These are phyloP conservation scores for Knufia petricola DNA, from an alignment of 2,329 filamentous ascomycete species.

Conservation along the genomic window DNA sequence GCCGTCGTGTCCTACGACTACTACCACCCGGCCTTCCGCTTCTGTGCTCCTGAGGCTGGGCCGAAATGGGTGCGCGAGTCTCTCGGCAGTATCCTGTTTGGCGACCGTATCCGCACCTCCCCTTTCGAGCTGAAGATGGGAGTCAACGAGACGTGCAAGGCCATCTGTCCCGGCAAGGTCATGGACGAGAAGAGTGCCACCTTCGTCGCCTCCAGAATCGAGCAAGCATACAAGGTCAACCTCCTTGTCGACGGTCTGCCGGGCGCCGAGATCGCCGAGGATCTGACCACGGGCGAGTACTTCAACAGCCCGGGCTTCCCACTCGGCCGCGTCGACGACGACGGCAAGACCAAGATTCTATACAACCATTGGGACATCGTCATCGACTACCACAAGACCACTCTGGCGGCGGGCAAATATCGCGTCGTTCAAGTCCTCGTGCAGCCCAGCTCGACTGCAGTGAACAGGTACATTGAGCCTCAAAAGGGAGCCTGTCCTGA, in stretches of 20 bases:
- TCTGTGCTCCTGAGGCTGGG: constrained; percentile 71
- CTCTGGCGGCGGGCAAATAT: constrained; percentile 54
- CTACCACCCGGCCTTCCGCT: constrained; percentile 78
- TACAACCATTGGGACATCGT: constrained; percentile 96
- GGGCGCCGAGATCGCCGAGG: constrained; percentile 71
- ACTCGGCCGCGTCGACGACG: constrained; percentile 51
- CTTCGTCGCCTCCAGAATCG: constrained; percentile 76
- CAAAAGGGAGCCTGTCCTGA: constrained; percentile 51
- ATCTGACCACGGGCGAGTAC: constrained; percentile 62
- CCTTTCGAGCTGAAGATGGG: constrained; percentile 83
- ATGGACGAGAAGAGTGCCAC: constrained; percentile 57
- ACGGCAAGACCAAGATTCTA: constrained; percentile 51
- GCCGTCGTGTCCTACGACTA: constrained; percentile 97
- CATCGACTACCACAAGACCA: constrained; percentile 77
- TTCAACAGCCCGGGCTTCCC: constrained; percentile 92
- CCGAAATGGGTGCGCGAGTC: constrained; percentile 76
- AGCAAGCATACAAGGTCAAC: constrained; percentile 81
- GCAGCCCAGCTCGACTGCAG: constrained; percentile 62
- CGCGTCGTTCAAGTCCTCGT: constrained; percentile 89
- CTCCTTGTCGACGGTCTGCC: constrained; percentile 94
- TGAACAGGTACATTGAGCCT: constrained; percentile 40
- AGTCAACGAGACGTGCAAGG: constrained; percentile 77
- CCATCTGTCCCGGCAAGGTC: constrained; percentile 59
- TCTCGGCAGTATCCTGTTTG: constrained; percentile 91
- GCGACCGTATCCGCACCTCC: constrained; percentile 94